A percentile compares a stretch with the other conserved stretches of the same genome.
phyloP scores from a whole-genome alignment of 805 yeast genomes.

The Spathaspora passalidarum region DNA sequence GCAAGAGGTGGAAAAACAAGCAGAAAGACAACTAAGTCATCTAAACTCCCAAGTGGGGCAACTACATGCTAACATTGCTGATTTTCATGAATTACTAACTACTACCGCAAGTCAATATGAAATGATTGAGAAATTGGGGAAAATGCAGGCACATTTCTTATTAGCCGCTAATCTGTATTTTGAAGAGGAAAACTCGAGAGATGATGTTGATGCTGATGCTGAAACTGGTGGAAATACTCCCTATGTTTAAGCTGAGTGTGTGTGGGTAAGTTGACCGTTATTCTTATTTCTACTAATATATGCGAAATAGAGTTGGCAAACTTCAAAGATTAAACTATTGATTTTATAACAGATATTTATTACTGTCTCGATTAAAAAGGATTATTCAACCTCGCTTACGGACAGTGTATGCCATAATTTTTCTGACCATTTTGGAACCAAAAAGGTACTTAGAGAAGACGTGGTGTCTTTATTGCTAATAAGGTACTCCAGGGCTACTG shows the following conservation, averaged over 20 bases:
- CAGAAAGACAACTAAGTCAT: conserved; percentile 41
- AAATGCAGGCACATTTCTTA: conserved; percentile 53
- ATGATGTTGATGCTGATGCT: conserved; percentile 1
- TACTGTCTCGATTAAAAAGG: no score
- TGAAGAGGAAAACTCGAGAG: conserved; percentile 31
- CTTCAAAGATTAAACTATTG: no score
- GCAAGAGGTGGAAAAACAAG: neutral
- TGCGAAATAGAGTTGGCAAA: no score
- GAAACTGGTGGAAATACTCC: conserved; percentile 1
- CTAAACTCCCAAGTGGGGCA: conserved; percentile 29
- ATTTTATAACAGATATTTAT: no score
- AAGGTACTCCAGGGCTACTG: no score
- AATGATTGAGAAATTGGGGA: conserved; percentile 51
- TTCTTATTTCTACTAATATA: no score
- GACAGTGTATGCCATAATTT: no score
- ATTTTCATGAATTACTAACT: conserved; percentile 48
- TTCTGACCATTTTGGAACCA: no score
- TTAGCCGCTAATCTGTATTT: conserved; percentile 43
- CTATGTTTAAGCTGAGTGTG: neutral
- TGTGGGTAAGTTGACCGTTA: no score
- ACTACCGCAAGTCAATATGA: conserved; percentile 53
- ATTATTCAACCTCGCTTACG: no score
- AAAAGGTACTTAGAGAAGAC: no score
- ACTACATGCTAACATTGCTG: conserved; percentile 53
- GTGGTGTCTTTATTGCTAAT: no score